Conservation (phyloP, 2,329 filamentous ascomycete species). For the Alternaria sp. region DNA sequence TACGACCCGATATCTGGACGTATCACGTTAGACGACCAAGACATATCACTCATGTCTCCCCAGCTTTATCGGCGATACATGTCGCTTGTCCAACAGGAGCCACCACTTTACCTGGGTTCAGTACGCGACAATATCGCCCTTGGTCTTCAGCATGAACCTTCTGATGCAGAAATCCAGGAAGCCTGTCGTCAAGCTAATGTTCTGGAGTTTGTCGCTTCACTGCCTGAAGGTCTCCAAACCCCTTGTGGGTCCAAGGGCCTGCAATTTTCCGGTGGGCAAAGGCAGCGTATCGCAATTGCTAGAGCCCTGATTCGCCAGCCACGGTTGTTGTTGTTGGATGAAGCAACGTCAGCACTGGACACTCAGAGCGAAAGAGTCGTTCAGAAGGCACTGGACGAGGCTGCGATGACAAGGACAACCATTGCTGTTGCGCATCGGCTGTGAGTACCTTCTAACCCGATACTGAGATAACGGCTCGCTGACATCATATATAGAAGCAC, state of each 20-base stretch:
- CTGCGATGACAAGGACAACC: slow-evolving; percentile 53
- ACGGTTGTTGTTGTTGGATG: slow-evolving; percentile 64
- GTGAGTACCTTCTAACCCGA: slow-evolving; percentile 52
- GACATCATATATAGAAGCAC: slow-evolving; percentile 33
- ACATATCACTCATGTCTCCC: slow-evolving; percentile 55
- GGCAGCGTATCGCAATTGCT: slow-evolving; percentile 78
- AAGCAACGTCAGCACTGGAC: slow-evolving; percentile 56
- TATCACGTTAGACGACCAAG: slow-evolving; percentile 77
- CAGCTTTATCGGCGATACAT: slow-evolving; percentile 75
- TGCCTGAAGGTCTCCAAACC: slow-evolving; percentile 42
- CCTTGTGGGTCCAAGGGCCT: slow-evolving; percentile 55
- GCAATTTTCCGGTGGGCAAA: slow-evolving; percentile 76
- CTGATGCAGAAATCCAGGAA: background rate
- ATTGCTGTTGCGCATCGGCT: slow-evolving; percentile 53
- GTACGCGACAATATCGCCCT: slow-evolving; percentile 79
- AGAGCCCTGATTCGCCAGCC: slow-evolving; percentile 72
- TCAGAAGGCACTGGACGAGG: slow-evolving; percentile 60
- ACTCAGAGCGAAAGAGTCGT: slow-evolving; percentile 35
- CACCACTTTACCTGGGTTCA: slow-evolving; percentile 88
- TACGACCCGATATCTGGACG: slow-evolving; percentile 79
- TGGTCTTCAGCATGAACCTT: background rate
- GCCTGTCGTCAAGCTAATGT: slow-evolving; percentile 32
- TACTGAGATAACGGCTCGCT: background rate
- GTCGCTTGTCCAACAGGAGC: slow-evolving; percentile 89
- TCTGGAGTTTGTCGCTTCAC: slow-evolving; percentile 40